Conservation (phyloP, 306 rosid genomes). For the Macrotyloma uniflorum region DNA sequence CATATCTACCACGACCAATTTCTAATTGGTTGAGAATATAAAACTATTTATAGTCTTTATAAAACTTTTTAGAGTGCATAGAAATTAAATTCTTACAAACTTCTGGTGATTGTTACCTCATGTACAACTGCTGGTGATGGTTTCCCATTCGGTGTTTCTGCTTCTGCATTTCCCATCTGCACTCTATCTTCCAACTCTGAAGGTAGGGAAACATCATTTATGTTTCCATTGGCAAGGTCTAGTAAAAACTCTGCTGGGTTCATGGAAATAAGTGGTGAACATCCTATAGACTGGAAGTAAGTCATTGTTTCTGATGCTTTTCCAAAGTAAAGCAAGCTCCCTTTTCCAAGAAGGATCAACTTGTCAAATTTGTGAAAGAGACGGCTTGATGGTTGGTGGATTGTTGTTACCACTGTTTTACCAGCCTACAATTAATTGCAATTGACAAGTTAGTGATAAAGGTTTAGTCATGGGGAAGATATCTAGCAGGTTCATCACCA, state of each 20-base stretch:
- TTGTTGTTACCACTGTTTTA: conserved; percentile 93
- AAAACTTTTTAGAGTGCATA: too few species aligned
- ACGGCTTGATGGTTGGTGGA: conserved; percentile 98
- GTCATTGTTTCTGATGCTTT: conserved; percentile 81
- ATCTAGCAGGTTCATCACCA: not conserved
- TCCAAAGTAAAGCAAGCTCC: conserved; percentile 91
- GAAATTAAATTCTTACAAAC: not conserved
- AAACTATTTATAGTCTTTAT: too few species aligned
- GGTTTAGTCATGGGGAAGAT: not conserved
- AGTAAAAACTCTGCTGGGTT: conserved; percentile 96
- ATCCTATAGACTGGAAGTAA: conserved; percentile 90
- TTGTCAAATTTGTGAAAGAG: conserved; percentile 95
- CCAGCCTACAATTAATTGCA: conserved; percentile 70
- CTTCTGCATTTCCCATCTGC: conserved; percentile 64
- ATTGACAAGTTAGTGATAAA: conserved; percentile 19
- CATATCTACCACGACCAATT: too few species aligned
- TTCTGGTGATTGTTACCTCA: conserved; percentile 59
- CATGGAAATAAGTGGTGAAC: conserved; percentile 90
- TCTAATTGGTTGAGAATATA: not conserved
- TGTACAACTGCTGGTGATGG: conserved; percentile 86
- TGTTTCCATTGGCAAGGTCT: conserved; percentile 94
- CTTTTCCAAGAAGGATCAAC: conserved; percentile 95
- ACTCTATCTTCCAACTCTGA: conserved; percentile 91
- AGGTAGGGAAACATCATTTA: conserved; percentile 84
- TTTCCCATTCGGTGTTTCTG: conserved; percentile 60